Conservation (phyloP, 2,329 filamentous ascomycete genomes). For the Fusarium caatingaense region DNA sequence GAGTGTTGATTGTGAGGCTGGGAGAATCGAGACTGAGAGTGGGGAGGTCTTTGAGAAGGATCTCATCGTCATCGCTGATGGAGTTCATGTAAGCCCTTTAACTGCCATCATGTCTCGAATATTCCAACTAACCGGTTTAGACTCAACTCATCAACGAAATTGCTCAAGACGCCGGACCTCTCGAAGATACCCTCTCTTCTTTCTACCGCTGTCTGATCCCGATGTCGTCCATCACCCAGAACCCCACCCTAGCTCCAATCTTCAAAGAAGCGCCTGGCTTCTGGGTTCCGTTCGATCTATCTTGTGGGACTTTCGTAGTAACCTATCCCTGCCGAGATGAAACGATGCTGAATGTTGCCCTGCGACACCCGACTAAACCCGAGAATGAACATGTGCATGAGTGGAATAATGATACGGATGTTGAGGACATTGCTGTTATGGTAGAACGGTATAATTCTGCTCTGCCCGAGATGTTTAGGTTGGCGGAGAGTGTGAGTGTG, state of each 20-base stretch:
- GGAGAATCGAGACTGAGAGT: fast-evolving
- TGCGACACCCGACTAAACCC: not conserved
- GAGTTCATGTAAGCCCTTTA: not conserved
- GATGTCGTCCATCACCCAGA: not conserved
- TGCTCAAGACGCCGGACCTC: fast-evolving
- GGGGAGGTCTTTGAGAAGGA: not conserved
- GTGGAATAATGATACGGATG: not conserved
- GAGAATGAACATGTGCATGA: not conserved
- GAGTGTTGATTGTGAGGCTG: not conserved
- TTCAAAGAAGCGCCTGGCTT: not conserved
- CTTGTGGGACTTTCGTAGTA: not conserved
- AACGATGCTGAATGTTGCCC: slow-evolving; percentile 1
- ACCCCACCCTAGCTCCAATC: not conserved
- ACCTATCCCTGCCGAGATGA: slow-evolving; percentile 1
- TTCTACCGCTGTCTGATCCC: slow-evolving; percentile 19
- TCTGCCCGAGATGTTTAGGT: not conserved
- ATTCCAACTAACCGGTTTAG: not conserved
- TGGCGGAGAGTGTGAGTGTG: slow-evolving; percentile 1
- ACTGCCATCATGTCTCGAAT: no score
- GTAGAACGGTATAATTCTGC: fast-evolving
- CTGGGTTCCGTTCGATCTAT: slow-evolving; percentile 3
- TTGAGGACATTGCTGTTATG: not conserved
- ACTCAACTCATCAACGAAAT: not conserved
- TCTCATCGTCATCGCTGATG: not conserved
- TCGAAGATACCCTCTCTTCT: not conserved